Evolutionary conservation across 2,329 filamentous ascomycete genomes (phyloP).

Genomic region (Ophiostoma quercus): DNA sequence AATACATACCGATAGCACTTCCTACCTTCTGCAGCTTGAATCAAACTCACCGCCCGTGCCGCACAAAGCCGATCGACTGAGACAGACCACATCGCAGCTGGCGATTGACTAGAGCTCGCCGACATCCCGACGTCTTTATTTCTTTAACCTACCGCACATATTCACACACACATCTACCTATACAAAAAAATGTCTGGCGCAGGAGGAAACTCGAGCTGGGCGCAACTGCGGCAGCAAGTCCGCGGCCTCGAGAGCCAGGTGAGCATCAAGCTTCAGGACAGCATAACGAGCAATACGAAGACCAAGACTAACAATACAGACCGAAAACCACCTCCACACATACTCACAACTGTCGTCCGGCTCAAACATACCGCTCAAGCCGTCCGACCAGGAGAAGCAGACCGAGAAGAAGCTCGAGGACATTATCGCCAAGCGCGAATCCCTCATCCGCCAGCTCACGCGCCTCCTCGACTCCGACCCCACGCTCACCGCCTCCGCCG

Average conservation of each 20-base stretch:
- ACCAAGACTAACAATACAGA: constrained; percentile 47
- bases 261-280: neutral
- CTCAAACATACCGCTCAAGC: constrained; percentile 72
- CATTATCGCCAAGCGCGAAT: constrained; percentile 77
- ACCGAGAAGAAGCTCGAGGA: constrained; percentile 80
- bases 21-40: neutral
- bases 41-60: neutral
- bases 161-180: no score
- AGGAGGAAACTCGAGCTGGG: constrained; percentile 61
- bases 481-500: constrained; percentile 75
- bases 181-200: constrained; percentile 27
- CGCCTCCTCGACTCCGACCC: constrained; percentile 92
- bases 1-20: neutral
- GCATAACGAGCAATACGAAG: neutral
- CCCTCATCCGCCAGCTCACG: constrained; percentile 72
- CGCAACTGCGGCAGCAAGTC: constrained; percentile 88
- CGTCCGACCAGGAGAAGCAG: constrained; percentile 75
- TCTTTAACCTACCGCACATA: neutral
- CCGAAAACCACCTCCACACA: constrained; percentile 73
- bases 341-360: constrained; percentile 89
- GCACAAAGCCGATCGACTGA: neutral
- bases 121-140: neutral
- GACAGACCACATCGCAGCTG: neutral
- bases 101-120: neutral
- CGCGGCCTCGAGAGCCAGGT: constrained; percentile 87